Evolutionary conservation across 345 rosid species (phyloP).

Genomic region (Rhodomyrtus tomentosa): DNA sequence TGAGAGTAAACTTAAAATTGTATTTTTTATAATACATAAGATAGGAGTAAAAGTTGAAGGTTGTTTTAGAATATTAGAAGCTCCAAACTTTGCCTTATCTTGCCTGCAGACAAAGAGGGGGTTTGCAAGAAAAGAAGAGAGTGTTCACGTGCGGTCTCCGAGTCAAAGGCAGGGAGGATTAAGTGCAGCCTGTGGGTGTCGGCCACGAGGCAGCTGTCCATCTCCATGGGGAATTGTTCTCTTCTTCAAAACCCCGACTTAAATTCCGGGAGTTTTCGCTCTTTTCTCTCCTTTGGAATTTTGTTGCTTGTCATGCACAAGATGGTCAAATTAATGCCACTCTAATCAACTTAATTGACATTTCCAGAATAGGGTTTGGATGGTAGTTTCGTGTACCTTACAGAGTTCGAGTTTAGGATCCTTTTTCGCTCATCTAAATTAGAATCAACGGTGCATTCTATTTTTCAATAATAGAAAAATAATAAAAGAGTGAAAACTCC

Average conservation of each 20-base stretch:
- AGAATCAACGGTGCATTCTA: neutral
- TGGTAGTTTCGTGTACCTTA: neutral
- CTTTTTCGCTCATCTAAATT: neutral
- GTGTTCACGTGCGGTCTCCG: conserved; percentile 27
- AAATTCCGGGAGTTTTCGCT: conserved; percentile 15
- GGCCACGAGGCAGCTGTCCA: conserved; percentile 42
- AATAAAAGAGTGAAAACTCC: neutral
- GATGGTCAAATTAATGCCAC: neutral
- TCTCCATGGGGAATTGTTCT: conserved; percentile 37
- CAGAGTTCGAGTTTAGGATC: neutral
- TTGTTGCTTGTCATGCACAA: neutral
- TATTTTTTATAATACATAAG: too few relatives aligned
- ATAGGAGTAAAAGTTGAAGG: too few relatives aligned
- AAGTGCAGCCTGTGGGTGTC: conserved; percentile 27
- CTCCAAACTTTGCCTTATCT: neutral
- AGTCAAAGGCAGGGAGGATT: conserved; percentile 9
- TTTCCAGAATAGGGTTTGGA: neutral
- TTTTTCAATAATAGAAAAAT: neutral
- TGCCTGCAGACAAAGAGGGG: neutral
- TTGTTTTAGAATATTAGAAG: too few relatives aligned
- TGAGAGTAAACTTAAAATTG: too few relatives aligned
- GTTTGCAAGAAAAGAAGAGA: neutral
- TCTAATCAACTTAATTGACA: neutral
- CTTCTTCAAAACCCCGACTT: conserved; percentile 2
- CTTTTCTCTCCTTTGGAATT: neutral